A percentile compares a stretch with the other conserved stretches of the same genome.
Conservation (phyloP, 495 filamentous ascomycete species). For the Hypoxylon lenormandii region DNA sequence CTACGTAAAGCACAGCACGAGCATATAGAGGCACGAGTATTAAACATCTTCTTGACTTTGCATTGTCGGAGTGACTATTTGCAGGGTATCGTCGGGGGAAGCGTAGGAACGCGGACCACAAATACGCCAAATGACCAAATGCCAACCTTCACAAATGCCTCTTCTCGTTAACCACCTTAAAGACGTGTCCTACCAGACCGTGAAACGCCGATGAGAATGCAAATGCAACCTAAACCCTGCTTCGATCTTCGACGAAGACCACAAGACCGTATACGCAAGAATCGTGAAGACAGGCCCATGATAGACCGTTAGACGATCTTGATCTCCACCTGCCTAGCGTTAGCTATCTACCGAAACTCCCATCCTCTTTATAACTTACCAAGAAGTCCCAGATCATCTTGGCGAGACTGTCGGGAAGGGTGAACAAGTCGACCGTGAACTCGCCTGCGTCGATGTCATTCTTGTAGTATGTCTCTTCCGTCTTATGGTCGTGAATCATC, state of each 20-base stretch:
- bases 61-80: slow-evolving; percentile 40
- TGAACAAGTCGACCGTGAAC: slow-evolving; percentile 98
- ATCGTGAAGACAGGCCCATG: neutral
- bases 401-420: slow-evolving; percentile 80
- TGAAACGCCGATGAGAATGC: slow-evolving; percentile 51
- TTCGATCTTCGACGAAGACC: slow-evolving; percentile 11
- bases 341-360: slow-evolving; percentile 4
- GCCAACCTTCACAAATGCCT: slow-evolving; percentile 42
- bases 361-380: slow-evolving; percentile 48
- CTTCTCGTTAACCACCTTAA: slow-evolving; percentile 20
- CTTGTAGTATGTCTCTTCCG: slow-evolving; percentile 89
- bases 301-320: slow-evolving; percentile 37
- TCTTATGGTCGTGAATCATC: slow-evolving; percentile 97
- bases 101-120: slow-evolving; percentile 49
- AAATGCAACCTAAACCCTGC: slow-evolving; percentile 33
- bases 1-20: too few relatives aligned
- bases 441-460: slow-evolving; percentile 98
- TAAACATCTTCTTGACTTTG: slow-evolving; percentile 11
- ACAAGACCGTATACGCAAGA: slow-evolving; percentile 17
- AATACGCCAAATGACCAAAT: slow-evolving; percentile 50
- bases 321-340: slow-evolving; percentile 41
- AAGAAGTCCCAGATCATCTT: slow-evolving; percentile 95
- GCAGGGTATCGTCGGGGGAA: slow-evolving; percentile 44
- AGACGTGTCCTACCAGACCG: slow-evolving; percentile 22
- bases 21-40: neutral